A percentile compares a stretch with the other conserved stretches of the same genome.
Conservation (phyloP, 2,329 filamentous ascomycete genomes). For the Rachicladosporium sp. region DNA sequence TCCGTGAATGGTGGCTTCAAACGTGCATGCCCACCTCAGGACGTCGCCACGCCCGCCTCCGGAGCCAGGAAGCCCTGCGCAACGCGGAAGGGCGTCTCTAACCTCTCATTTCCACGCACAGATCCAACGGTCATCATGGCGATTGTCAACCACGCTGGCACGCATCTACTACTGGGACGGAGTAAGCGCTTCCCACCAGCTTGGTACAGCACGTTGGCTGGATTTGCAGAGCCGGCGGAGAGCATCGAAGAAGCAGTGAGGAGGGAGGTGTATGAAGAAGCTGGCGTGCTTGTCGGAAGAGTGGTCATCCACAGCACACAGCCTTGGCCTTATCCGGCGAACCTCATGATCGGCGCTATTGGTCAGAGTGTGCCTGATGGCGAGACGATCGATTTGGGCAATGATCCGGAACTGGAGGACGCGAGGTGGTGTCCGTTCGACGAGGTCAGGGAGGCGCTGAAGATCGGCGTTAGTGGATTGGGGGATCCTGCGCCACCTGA, state of each 20-base stretch:
- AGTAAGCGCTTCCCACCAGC: constrained; percentile 69
- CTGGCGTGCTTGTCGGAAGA: constrained; percentile 34
- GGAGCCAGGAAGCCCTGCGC: constrained; percentile 54
- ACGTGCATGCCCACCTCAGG: constrained; percentile 61
- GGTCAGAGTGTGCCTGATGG: constrained; percentile 67
- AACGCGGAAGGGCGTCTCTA: constrained; percentile 75
- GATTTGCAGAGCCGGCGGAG: constrained; percentile 40
- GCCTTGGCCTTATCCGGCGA: constrained; percentile 42
- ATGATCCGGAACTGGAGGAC: constrained; percentile 83
- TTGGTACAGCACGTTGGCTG: constrained; percentile 76
- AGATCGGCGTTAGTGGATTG: constrained; percentile 52
- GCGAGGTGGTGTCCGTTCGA: constrained; percentile 80
- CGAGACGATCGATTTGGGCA: constrained; percentile 68
- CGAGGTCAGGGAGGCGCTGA: constrained; percentile 65
- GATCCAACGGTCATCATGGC: constrained; percentile 95
- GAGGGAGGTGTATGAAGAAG: constrained; percentile 40
- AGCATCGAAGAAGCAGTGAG: constrained; percentile 40
- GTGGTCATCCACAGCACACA: constrained; percentile 41
- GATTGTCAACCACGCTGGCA: constrained; percentile 68
- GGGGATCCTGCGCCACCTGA: constrained; percentile 51
- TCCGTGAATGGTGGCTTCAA: constrained; percentile 71
- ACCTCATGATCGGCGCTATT: constrained; percentile 53
- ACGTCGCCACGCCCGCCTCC: constrained; percentile 32
- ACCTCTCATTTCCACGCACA: constrained; percentile 82
- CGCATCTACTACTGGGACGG: constrained; percentile 70